Evolutionary conservation across 768 basidiomycete species (phyloP).

Genomic region (Sporobolomyces pararoseus): DNA sequence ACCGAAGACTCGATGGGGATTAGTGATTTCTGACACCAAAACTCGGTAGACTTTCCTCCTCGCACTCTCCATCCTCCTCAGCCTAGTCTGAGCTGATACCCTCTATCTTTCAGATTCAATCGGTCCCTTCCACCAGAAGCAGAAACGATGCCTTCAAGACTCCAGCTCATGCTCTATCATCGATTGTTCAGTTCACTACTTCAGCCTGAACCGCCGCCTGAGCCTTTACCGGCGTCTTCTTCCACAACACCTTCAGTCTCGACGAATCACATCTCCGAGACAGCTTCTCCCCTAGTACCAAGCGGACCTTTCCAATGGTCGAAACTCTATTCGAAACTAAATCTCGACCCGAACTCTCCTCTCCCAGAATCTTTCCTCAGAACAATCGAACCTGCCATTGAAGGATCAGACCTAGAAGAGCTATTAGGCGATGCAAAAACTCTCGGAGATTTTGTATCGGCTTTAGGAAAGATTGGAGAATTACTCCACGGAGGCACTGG

Average conservation of each 20-base stretch:
- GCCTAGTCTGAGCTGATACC: neutral
- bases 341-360: neutral
- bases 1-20: slow-evolving; percentile 3
- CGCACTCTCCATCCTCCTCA: too few species aligned
- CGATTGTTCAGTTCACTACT: slow-evolving; percentile 61
- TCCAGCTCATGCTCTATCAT: slow-evolving; percentile 76
- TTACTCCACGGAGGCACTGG: slow-evolving; percentile 21
- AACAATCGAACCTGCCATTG: slow-evolving; percentile 23
- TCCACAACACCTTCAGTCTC: slow-evolving; percentile 55
- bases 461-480: slow-evolving; percentile 50
- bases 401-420: slow-evolving; percentile 54
- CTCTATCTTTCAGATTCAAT: slow-evolving; percentile 24
- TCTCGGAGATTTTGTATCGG: slow-evolving; percentile 56
- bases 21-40: slow-evolving; percentile 60
- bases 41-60: slow-evolving; percentile 54
- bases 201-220: slow-evolving; percentile 48
- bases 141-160: slow-evolving; percentile 60
- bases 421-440: slow-evolving; percentile 54
- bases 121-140: slow-evolving; percentile 58
- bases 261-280: too few species aligned
- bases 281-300: too few species aligned
- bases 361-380: slow-evolving; percentile 17
- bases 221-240: neutral
- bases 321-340: slow-evolving; percentile 19
- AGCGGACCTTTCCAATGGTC: slow-evolving; percentile 23